A percentile compares a stretch with the other conserved stretches of the same genome.
phyloP scores from a whole-genome alignment of 176 grass and related monocot genomes.

The Juncus effusus region DNA sequence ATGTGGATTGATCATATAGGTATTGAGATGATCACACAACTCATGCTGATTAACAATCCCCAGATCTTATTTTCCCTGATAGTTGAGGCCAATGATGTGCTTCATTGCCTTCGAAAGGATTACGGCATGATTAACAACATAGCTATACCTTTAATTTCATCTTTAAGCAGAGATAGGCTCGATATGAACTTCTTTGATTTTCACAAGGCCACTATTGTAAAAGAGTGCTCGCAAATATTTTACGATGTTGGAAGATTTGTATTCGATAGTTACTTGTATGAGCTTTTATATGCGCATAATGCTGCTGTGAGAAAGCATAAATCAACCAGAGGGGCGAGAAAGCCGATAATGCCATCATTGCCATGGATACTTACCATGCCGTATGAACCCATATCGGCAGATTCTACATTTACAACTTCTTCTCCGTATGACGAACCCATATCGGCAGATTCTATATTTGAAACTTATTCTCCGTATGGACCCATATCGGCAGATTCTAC shows the following conservation, averaged over 20 bases:
- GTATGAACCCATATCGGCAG: no score
- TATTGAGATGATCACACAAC: not conserved
- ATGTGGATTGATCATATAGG: conserved; percentile 11
- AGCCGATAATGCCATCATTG: not conserved
- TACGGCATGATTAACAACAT: not conserved
- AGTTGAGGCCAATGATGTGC: not conserved
- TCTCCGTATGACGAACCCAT: no score
- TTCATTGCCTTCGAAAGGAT: not conserved
- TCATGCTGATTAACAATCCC: not conserved
- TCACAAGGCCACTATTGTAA: not conserved
- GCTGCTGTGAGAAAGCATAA: not conserved
- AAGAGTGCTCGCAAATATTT: not conserved
- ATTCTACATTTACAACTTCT: no score
- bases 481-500: no score
- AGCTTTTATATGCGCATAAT: conserved; percentile 6
- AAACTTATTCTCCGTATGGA: no score
- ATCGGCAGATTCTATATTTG: no score
- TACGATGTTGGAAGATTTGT: conserved; percentile 10
- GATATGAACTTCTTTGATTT: conserved; percentile 9
- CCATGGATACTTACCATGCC: no score
- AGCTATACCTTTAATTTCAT: not conserved
- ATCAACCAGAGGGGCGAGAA: not conserved
- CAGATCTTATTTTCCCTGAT: not conserved
- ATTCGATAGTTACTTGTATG: conserved; percentile 11
- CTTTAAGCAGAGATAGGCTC: not conserved